Evolutionary conservation across 306 rosid species (phyloP).

Genomic region (Elaeagnus macrophylla): DNA sequence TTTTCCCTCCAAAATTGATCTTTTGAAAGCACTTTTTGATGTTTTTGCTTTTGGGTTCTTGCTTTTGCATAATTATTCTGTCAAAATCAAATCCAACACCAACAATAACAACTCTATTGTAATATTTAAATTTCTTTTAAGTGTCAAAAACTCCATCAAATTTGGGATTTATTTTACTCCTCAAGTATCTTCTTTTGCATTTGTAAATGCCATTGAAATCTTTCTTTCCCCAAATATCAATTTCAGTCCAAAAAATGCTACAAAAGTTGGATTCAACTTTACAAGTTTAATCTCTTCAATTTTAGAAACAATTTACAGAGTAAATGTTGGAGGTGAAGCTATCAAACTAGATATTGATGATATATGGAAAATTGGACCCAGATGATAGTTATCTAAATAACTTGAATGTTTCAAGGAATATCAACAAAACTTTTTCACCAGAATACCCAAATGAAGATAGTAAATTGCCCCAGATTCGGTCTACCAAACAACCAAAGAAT

Average conservation of each 20-base stretch:
- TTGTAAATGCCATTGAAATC: slow-evolving; percentile 45
- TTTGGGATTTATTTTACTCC: slow-evolving; percentile 27
- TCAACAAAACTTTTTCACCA: rapidly evolving
- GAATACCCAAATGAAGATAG: background rate
- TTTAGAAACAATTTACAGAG: slow-evolving; percentile 22
- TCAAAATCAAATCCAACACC: background rate
- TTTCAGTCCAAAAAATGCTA: slow-evolving; percentile 1
- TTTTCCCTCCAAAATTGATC: slow-evolving; percentile 21
- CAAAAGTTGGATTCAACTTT: background rate
- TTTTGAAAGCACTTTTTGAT: slow-evolving; percentile 24
- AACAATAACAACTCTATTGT: slow-evolving; percentile 3
- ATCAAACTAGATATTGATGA: background rate
- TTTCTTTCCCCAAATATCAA: slow-evolving; percentile 23
- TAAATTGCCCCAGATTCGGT: slow-evolving; percentile 3
- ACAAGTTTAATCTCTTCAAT: background rate
- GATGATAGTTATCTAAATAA: slow-evolving; percentile 5
- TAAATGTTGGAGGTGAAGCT: slow-evolving; percentile 30
- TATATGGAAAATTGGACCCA: slow-evolving; percentile 21
- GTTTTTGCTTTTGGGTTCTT: slow-evolving; percentile 25
- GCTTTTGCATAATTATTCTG: slow-evolving; percentile 27
- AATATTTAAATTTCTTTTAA: slow-evolving; percentile 25
- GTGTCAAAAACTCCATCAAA: background rate
- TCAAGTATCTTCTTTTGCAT: slow-evolving; percentile 31
- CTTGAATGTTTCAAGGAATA: background rate
- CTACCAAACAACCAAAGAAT: slow-evolving; percentile 19